A percentile compares a stretch with the other conserved stretches of the same genome.
phyloP scores from a whole-genome alignment of 1,284 basidiomycete genomes.

The Austroboletus rostrupii region DNA sequence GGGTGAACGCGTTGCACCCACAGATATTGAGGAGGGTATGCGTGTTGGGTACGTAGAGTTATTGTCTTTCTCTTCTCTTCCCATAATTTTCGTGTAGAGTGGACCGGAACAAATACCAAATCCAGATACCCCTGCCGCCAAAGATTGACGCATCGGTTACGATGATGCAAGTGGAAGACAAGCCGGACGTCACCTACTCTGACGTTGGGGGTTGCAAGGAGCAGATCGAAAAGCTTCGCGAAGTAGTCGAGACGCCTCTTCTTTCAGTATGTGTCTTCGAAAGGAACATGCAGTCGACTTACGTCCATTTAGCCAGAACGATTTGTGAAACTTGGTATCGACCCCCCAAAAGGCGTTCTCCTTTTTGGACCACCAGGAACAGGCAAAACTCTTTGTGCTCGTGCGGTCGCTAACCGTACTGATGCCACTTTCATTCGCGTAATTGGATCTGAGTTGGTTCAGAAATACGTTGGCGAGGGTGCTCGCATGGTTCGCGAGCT shows the following conservation, averaged over 20 bases:
- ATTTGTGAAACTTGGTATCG: slow-evolving; percentile 97
- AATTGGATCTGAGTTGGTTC: slow-evolving; percentile 97
- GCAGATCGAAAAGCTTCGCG: slow-evolving; percentile 98
- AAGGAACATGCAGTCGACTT: slow-evolving; percentile 9
- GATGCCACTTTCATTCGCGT: slow-evolving; percentile 99
- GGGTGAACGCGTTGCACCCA: slow-evolving; percentile 93
- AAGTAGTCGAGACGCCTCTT: slow-evolving; percentile 98
- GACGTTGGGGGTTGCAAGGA: slow-evolving; percentile 99
- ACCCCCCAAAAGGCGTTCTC: slow-evolving; percentile 97
- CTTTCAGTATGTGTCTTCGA: slow-evolving; percentile 66
- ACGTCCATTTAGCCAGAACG: slow-evolving; percentile 76
- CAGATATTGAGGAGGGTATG: slow-evolving; percentile 99
- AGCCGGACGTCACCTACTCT: slow-evolving; percentile 97
- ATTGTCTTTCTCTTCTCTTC: not conserved
- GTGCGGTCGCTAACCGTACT: slow-evolving; percentile 97
- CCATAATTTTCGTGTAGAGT: slow-evolving; percentile 45
- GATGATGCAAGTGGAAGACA: slow-evolving; percentile 99
- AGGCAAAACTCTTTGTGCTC: slow-evolving; percentile 96
- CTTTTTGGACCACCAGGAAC: slow-evolving; percentile 97
- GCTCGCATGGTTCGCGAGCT: slow-evolving; percentile 98
- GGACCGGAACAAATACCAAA: slow-evolving; percentile 96
- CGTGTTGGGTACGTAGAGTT: slow-evolving; percentile 82
- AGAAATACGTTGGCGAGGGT: slow-evolving; percentile 99
- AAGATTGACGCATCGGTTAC: slow-evolving; percentile 99
- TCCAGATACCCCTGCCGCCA: slow-evolving; percentile 99